Evolutionary conservation across 306 rosid species (phyloP).

Genomic region (Castanea sativa): DNA sequence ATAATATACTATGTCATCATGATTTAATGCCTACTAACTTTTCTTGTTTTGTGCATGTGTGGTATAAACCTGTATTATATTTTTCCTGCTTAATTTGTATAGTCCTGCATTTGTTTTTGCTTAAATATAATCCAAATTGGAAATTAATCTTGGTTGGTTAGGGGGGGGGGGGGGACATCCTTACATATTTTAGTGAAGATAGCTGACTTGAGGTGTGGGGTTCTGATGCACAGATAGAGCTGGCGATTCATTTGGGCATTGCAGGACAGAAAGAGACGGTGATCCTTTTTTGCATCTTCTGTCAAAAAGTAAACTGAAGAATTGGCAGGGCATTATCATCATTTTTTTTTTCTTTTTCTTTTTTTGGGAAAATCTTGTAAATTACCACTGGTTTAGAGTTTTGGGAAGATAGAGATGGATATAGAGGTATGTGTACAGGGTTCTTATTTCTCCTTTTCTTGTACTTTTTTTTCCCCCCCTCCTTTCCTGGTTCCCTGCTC

Average conservation of each 20-base stretch:
- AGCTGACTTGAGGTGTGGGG: conserved; percentile 21
- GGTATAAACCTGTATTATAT: too few species aligned
- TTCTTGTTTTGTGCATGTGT: too few species aligned
- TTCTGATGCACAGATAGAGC: conserved; percentile 73
- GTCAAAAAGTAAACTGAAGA: conserved; percentile 42
- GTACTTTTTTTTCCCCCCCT: conserved; percentile 12
- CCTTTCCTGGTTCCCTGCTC: conserved; percentile 38
- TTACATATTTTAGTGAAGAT: background rate
- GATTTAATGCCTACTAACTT: too few species aligned
- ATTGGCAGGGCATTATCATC: conserved; percentile 42
- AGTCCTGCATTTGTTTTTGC: background rate
- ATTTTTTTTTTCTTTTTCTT: conserved; percentile 35
- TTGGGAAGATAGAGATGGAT: conserved; percentile 71
- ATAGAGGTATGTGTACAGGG: conserved; percentile 95
- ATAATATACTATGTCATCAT: too few species aligned
- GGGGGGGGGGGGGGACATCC: background rate
- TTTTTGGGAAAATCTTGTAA: conserved; percentile 55
- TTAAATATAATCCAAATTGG: background rate
- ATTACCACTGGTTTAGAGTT: conserved; percentile 75
- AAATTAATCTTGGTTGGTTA: background rate
- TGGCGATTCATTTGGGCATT: conserved; percentile 53
- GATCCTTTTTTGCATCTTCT: conserved; percentile 46
- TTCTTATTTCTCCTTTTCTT: conserved; percentile 59
- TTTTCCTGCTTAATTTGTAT: too few species aligned
- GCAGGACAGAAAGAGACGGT: conserved; percentile 43